Evolutionary conservation across 441 rosid species (phyloP), one percentile per base, ranked within the genome.

Genomic region (Erodium texanum): DNA sequence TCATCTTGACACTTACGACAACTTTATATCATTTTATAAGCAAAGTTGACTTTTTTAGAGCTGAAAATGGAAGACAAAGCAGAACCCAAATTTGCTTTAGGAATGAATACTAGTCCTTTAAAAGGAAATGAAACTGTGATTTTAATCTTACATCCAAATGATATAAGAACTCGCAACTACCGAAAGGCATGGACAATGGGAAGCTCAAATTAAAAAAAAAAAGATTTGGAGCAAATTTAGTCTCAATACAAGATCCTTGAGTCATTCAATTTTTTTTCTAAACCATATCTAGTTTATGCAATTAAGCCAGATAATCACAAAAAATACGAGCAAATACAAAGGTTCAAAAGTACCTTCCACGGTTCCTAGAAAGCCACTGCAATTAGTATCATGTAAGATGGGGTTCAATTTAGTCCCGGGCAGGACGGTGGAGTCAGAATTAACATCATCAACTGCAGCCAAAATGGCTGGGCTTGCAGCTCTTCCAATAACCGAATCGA

Each of bases 361-460:
- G 43, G 90, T 86, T 70, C 96, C 97, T 24, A 78, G 34, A 78
- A 93, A 93, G 56, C 90, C 93, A 68, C 90, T 93, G 88, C 99
- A 93, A 65, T 90, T 88, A 0, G 96, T 80, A 75, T 90, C 86
- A 6, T 71, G 84, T 62, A 81, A 56, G 61, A 80, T 45, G 7
- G 82, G 62, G 23, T 77, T 86, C 75, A 93, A 68, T 63, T 80
- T 78, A 2, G 82, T 84, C 10, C 82, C 81, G 0, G 78, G 76
- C 67, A 93, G 93, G 76, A 89, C 62, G 68, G 62, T 78, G 54
- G 86, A 82, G 76, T 89, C 86, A 70, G 87, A 73, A 71, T 93
- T 90, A 52, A 93, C 87, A 65, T 87, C 99, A 29, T 81, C 86
- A 48, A 90, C 73, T 7, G 99, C 99, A 52, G 86, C 87, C 62